Conservation (phyloP, 164 flowering plant species). For the Pachysandra terminalis region DNA sequence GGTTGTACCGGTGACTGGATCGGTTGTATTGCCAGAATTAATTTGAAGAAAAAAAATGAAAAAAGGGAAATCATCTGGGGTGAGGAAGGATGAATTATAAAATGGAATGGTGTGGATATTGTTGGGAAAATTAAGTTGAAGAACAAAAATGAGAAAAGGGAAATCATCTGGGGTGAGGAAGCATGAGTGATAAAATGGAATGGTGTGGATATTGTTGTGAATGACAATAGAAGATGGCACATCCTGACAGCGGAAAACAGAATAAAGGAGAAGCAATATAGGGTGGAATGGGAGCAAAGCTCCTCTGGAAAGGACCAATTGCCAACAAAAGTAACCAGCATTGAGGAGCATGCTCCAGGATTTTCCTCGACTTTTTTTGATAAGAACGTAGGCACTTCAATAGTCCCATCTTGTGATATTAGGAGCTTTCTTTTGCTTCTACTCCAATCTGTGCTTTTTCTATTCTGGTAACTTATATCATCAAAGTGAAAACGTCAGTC, state of each 20-base stretch:
- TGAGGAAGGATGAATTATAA: not conserved
- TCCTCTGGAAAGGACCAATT: not conserved
- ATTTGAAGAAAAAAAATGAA: too few species aligned
- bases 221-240: not conserved
- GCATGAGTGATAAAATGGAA: not conserved
- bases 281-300: not conserved
- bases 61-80: not conserved
- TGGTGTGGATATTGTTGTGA: not conserved
- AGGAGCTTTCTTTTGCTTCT: too few species aligned
- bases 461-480: too few species aligned
- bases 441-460: too few species aligned
- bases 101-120: not conserved
- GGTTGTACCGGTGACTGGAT: not conserved
- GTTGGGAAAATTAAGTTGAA: not conserved
- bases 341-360: too few species aligned
- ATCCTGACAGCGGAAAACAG: not conserved
- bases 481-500: too few species aligned
- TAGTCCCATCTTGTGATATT: too few species aligned
- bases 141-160: not conserved
- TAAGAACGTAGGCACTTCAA: too few species aligned
- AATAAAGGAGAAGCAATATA: not conserved
- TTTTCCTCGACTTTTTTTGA: too few species aligned
- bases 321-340: too few species aligned
- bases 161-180: not conserved
- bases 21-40: not conserved